Base-by-base conservation (phyloP, 331 rosid species). In the Quercus tomentella region DNA sequence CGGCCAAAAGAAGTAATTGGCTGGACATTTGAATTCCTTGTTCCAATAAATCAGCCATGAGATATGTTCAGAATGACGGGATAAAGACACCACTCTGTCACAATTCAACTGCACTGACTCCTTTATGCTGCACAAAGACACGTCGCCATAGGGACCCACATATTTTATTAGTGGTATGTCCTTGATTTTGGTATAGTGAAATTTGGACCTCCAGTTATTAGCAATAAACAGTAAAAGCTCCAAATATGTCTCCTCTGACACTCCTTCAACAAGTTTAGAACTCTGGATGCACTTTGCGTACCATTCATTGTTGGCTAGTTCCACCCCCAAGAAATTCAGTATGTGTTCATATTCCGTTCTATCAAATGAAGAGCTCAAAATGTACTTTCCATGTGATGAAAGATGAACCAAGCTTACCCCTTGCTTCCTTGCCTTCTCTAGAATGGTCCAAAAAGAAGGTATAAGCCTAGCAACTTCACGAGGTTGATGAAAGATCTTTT, bases 21-120 rank as follows among this genome's bases (percentile, higher is more conserved):
- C 16, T 21, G 55, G 33, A 25, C 80, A 77, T 30, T 69, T 61
- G 37, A 91, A 87, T 76, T 88, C 89, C 33, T 5, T 49, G 84
- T 85, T 90, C 85, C 92, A 90, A 26, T 77, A 81, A 81, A 87
- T 86, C 79, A 94, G n/a, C 98, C 98, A 94, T 10, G 91, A 81
- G 41, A 75, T 62, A 45, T 56, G 77, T 58, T n/a, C 2, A 7
- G 23, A 30, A 6, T 20, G 68, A 37, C n/a, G 73, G 52, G 89
- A 89, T 14, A 85, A 41, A 65, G 21, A 75, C 28, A 92, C 82
- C 66, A 25, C 30, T 77, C 58, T 83, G 61, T 77, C 51, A 66
- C 80, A 28, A 4, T 1, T 6, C 31, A 6, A 4, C 11, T 26
- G 66, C 4, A 2, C 55, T 31, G 52, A 67, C 18, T 31, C 57